phyloP scores from a whole-genome alignment of 768 basidiomycete genomes.

The Phallus indusiatus region DNA sequence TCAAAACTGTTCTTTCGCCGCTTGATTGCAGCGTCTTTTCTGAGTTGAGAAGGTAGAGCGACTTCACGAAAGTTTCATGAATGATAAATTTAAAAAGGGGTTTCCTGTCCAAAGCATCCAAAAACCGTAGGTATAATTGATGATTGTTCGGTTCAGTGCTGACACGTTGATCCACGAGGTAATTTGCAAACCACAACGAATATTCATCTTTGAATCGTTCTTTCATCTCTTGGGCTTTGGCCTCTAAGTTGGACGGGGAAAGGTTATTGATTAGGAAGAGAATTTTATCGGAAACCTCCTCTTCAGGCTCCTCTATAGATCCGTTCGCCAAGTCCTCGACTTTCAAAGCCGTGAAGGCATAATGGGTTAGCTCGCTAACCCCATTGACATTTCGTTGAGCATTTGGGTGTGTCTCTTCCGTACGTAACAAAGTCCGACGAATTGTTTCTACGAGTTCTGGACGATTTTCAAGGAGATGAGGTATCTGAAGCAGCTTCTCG shows the following conservation, averaged over 20 bases:
- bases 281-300: constrained; percentile 86
- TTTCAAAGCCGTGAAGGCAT: constrained; percentile 70
- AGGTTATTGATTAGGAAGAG: constrained; percentile 98
- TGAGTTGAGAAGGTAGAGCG: constrained; percentile 77
- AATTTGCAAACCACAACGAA: constrained; percentile 95
- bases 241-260: constrained; percentile 86
- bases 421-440: constrained; percentile 55
- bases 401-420: constrained; percentile 36
- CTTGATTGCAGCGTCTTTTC: constrained; percentile 82
- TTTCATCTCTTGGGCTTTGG: constrained; percentile 80
- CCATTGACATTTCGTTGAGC: constrained; percentile 24
- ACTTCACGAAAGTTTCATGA: constrained; percentile 91
- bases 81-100: constrained; percentile 66
- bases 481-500: constrained; percentile 77
- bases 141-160: constrained; percentile 97
- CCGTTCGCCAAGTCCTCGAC: constrained; percentile 54
- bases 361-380: constrained; percentile 26
- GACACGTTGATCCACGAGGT: constrained; percentile 92
- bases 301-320: constrained; percentile 60
- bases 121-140: constrained; percentile 84
- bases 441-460: constrained; percentile 71
- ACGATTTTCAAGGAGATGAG: constrained; percentile 75
- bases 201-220: constrained; percentile 75
- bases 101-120: constrained; percentile 71
- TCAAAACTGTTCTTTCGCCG: constrained; percentile 77